phyloP scores from a whole-genome alignment of 164 flowering plant genomes.

The Stephania yunnanensis region DNA sequence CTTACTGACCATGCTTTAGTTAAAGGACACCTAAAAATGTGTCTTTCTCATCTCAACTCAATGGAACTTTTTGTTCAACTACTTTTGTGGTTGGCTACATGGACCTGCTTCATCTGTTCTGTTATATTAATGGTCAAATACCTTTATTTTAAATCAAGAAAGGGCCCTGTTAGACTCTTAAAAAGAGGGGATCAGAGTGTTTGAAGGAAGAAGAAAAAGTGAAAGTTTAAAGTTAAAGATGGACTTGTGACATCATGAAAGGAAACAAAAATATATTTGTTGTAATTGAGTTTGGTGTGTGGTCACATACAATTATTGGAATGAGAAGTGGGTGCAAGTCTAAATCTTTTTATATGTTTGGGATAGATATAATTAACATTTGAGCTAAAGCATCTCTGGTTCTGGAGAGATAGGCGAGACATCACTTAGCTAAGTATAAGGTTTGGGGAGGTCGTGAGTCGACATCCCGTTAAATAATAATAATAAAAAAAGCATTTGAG shows the following conservation, averaged over 20 bases:
- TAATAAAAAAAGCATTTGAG: no score
- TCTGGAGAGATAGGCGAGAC: no score
- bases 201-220: not conserved
- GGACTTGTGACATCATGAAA: not conserved
- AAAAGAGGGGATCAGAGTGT: not conserved
- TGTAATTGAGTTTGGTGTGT: not conserved
- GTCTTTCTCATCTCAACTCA: no score
- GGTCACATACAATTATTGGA: not conserved
- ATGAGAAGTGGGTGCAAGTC: not conserved
- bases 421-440: no score
- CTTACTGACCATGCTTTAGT: no score
- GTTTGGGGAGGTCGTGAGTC: no score
- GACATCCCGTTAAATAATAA: no score
- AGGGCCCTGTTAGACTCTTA: not conserved
- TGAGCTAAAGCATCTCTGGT: no score
- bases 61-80: no score
- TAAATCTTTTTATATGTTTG: not conserved
- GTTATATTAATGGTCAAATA: not conserved
- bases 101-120: not conserved
- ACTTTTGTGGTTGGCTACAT: not conserved
- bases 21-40: no score
- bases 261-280: not conserved
- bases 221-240: not conserved
- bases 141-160: not conserved
- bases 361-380: not conserved